Evolutionary conservation across 2,329 filamentous ascomycete species (phyloP).

Genomic region (Peltaster fructicola): DNA sequence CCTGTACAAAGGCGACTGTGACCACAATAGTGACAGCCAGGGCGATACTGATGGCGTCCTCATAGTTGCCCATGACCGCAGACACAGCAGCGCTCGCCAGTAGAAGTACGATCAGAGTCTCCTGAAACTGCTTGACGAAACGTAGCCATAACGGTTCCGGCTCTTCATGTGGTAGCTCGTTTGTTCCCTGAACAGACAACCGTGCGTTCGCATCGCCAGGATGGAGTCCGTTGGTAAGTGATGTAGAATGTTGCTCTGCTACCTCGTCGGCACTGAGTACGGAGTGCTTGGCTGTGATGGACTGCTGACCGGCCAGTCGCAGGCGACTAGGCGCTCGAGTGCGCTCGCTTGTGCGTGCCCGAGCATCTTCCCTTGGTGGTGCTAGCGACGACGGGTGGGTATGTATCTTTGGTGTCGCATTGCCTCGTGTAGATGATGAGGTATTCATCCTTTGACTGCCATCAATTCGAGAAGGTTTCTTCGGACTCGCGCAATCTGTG

Average conservation of each 20-base stretch:
- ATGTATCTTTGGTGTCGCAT: no score
- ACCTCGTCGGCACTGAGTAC: slow-evolving; percentile 61
- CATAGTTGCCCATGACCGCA: slow-evolving; percentile 76
- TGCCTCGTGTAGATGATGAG: no score
- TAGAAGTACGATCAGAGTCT: slow-evolving; percentile 83
- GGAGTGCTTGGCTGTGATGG: slow-evolving; percentile 35
- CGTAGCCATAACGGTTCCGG: slow-evolving; percentile 90
- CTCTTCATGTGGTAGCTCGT: slow-evolving; percentile 86
- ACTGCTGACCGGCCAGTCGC: slow-evolving; percentile 19
- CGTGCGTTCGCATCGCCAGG: slow-evolving; percentile 65
- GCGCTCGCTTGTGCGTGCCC: slow-evolving; percentile 8
- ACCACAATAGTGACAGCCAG: slow-evolving; percentile 95
- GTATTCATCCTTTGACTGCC: no score
- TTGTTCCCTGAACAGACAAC: slow-evolving; percentile 66
- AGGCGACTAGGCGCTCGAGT: slow-evolving; percentile 15
- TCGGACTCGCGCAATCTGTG: no score
- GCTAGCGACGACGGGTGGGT: no score
- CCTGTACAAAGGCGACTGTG: slow-evolving; percentile 86
- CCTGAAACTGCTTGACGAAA: slow-evolving; percentile 92
- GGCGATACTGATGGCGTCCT: slow-evolving; percentile 90
- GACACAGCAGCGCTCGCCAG: slow-evolving; percentile 78
- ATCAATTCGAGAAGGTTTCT: no score
- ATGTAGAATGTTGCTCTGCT: slow-evolving; percentile 61
- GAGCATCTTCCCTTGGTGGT: no score
- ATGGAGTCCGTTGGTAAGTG: slow-evolving; percentile 64